Evolutionary conservation across 2,329 filamentous ascomycete species (phyloP).

Genomic region (Hyphodiscus sp.): DNA sequence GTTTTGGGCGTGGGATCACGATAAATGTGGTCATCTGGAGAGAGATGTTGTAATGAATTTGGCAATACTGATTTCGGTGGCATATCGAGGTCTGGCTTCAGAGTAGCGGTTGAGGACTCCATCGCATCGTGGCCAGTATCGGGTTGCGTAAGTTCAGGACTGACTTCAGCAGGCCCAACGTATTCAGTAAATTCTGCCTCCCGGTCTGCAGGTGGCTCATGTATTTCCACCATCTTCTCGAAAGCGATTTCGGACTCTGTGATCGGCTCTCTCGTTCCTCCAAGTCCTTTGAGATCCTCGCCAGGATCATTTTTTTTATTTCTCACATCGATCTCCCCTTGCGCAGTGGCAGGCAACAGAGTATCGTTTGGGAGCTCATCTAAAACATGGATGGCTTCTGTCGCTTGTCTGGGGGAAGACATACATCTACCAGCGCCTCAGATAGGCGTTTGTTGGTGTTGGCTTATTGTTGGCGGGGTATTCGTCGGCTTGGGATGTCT

Average conservation of each 20-base stretch:
- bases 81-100: slow-evolving; percentile 22
- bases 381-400: slow-evolving; percentile 19
- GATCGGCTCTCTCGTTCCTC: background rate
- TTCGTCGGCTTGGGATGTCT: slow-evolving; percentile 5
- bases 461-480: slow-evolving; percentile 26
- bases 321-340: slow-evolving; percentile 1
- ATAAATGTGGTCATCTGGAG: slow-evolving; percentile 33
- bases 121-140: slow-evolving; percentile 17
- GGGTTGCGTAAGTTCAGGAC: background rate
- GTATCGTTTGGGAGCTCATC: slow-evolving; percentile 18
- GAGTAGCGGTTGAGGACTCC: slow-evolving; percentile 31
- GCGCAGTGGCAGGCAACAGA: slow-evolving; percentile 1
- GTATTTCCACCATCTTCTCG: background rate
- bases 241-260: background rate
- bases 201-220: background rate
- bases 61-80: background rate
- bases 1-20: slow-evolving; percentile 42
- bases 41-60: slow-evolving; percentile 11
- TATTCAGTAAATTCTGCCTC: background rate
- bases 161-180: background rate
- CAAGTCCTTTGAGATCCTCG: slow-evolving; percentile 2
- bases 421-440: slow-evolving; percentile 28
- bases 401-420: slow-evolving; percentile 27
- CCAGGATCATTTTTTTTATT: slow-evolving; percentile 1
- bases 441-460: slow-evolving; percentile 17